Evolutionary conservation across 305 asterid genomes (phyloP).

Genomic region (Fraxinus sp.): DNA sequence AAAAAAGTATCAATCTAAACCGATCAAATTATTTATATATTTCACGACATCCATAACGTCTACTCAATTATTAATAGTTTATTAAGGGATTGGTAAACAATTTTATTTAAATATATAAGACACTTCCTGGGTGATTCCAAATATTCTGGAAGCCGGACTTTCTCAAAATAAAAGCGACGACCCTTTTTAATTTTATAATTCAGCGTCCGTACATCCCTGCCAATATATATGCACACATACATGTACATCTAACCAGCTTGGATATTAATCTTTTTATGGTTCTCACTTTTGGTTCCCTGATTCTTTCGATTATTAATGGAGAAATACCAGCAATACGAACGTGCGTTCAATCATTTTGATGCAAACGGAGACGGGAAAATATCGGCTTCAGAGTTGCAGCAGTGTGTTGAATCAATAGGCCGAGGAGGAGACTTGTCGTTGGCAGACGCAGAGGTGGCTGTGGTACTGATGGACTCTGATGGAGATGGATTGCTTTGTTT

Average conservation of each 20-base stretch:
- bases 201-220: not conserved
- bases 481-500: constrained; percentile 53
- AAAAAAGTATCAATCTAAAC: too few species aligned
- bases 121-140: not conserved
- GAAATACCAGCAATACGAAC: constrained; percentile 34
- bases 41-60: too few species aligned
- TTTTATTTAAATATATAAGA: too few species aligned
- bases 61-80: too few species aligned
- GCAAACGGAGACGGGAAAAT: constrained; percentile 43
- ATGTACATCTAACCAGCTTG: not conserved
- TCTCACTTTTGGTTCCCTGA: not conserved
- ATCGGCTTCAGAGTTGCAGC: constrained; percentile 40
- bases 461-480: constrained; percentile 47
- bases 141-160: constrained; percentile 3
- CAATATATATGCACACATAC: not conserved
- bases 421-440: constrained; percentile 28
- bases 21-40: too few species aligned
- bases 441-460: constrained; percentile 52
- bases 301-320: constrained; percentile 29
- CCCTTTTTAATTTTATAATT: not conserved
- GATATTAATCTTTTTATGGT: not conserved
- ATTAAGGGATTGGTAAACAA: too few species aligned
- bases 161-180: not conserved
- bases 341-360: constrained; percentile 46
- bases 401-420: constrained; percentile 27